These are phyloP conservation scores for Ulmus americana DNA, from an alignment of 331 rosid genomes.

Conservation along the genomic window DNA sequence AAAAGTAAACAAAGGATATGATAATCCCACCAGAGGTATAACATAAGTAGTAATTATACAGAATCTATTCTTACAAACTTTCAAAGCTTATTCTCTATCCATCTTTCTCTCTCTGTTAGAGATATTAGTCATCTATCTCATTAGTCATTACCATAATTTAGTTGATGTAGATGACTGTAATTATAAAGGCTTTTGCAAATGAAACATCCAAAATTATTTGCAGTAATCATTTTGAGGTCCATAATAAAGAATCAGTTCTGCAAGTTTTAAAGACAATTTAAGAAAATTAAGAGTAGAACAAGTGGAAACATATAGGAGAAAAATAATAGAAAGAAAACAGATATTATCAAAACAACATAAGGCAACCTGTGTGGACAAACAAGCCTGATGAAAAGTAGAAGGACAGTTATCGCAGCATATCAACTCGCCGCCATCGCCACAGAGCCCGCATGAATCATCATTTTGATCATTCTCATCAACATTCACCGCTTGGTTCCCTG, in stretches of 20 bases:
- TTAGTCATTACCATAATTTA: too few relatives aligned
- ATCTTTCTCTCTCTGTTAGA: too few relatives aligned
- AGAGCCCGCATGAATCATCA: constrained; percentile 89
- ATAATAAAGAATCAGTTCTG: not conserved
- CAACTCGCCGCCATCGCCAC: constrained; percentile 96
- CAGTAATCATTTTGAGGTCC: not conserved
- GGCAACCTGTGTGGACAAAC: constrained; percentile 79
- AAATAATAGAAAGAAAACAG: constrained; percentile 23
- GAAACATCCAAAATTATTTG: not conserved
- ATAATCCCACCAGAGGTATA: too few relatives aligned
- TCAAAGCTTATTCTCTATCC: too few relatives aligned
- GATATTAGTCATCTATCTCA: too few relatives aligned
- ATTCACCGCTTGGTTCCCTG: constrained; percentile 44
- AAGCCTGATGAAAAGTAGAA: constrained; percentile 81
- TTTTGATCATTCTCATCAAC: constrained; percentile 62
- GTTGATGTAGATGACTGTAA: too few relatives aligned
- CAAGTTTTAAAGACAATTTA: too few relatives aligned
- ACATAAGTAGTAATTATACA: too few relatives aligned
- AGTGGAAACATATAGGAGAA: not conserved
- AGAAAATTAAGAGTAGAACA: not conserved
- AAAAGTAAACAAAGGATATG: too few relatives aligned
- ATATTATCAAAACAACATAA: constrained; percentile 3
- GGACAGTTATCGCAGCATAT: constrained; percentile 96
- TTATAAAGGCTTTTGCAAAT: not conserved
- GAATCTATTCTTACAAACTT: too few relatives aligned